These are phyloP conservation scores for Cyclotella cryptica DNA, from an alignment of 108 stramenopile species.

Conservation along the genomic window DNA sequence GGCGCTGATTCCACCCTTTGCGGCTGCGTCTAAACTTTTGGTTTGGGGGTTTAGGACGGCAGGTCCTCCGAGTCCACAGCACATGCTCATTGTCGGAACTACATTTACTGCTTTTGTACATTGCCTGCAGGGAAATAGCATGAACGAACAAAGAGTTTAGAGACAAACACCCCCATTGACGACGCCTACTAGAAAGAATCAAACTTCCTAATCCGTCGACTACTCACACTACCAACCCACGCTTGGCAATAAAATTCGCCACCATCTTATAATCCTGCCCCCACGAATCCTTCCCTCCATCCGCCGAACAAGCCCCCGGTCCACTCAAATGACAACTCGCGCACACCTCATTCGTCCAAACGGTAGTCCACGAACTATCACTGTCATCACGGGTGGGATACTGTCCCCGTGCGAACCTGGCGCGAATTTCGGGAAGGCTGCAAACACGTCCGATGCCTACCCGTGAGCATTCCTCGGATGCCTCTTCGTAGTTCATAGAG, in stretches of 20 bases:
- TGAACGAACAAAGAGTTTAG: not conserved
- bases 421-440: slow-evolving; percentile 47
- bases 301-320: slow-evolving; percentile 36
- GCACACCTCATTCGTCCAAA: slow-evolving; percentile 50
- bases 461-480: slow-evolving; percentile 41
- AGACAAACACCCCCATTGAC: not conserved
- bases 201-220: not conserved
- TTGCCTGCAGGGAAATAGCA: slow-evolving; percentile 9
- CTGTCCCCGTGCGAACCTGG: slow-evolving; percentile 46
- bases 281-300: slow-evolving; percentile 32
- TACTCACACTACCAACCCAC: slow-evolving; percentile 35
- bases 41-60: slow-evolving; percentile 19
- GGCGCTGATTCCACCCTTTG: slow-evolving; percentile 37
- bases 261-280: slow-evolving; percentile 47
- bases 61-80: slow-evolving; percentile 53
- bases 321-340: slow-evolving; percentile 39
- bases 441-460: slow-evolving; percentile 52
- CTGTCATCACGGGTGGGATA: slow-evolving; percentile 32
- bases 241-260: slow-evolving; percentile 37
- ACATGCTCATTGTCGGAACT: slow-evolving; percentile 49
- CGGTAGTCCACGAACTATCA: slow-evolving; percentile 42
- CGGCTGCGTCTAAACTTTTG: slow-evolving; percentile 9
- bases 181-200: not conserved
- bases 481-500: slow-evolving; percentile 38
- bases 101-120: slow-evolving; percentile 18